Evolutionary conservation across 2,329 filamentous ascomycete genomes (phyloP).

Genomic region (Colletotrichum sp.): DNA sequence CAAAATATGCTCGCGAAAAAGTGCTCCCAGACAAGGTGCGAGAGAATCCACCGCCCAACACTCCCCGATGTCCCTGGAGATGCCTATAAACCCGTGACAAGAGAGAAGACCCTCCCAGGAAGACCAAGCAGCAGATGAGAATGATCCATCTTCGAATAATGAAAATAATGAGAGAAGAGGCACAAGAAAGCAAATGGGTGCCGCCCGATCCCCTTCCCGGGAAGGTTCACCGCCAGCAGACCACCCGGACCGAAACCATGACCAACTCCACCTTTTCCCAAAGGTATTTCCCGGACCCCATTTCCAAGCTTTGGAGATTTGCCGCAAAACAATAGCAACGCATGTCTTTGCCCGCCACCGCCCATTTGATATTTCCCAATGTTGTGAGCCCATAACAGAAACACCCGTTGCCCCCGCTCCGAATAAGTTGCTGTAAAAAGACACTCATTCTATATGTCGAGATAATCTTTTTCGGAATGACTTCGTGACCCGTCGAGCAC

Average conservation of each 20-base stretch:
- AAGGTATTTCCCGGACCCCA: slow-evolving; percentile 25
- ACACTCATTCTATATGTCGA: slow-evolving; percentile 57
- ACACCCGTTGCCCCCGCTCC: slow-evolving; percentile 37
- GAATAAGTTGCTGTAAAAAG: slow-evolving; percentile 29
- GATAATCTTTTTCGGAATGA: slow-evolving; percentile 44
- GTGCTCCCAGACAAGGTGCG: slow-evolving; percentile 20
- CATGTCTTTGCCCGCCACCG: slow-evolving; percentile 39
- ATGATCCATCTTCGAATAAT: slow-evolving; percentile 14
- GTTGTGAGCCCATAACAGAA: slow-evolving; percentile 39
- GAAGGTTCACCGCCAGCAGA: slow-evolving; percentile 12
- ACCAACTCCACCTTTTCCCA: slow-evolving; percentile 40
- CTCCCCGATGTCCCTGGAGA: slow-evolving; percentile 1
- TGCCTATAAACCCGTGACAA: not conserved
- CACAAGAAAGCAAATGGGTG: not conserved
- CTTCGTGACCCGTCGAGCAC: slow-evolving; percentile 22
- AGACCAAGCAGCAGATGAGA: not conserved
- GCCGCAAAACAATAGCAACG: slow-evolving; percentile 27
- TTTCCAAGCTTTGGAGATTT: slow-evolving; percentile 32
- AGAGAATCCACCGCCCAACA: not conserved
- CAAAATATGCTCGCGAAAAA: slow-evolving; percentile 18
- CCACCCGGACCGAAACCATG: slow-evolving; percentile 23
- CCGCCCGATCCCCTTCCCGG: not conserved
- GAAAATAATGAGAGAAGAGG: slow-evolving; percentile 13
- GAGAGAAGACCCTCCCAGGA: not conserved
- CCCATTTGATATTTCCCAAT: slow-evolving; percentile 33